Base-by-base conservation (phyloP, 768 basidiomycete genomes). In the Serpula lacrymans region DNA sequence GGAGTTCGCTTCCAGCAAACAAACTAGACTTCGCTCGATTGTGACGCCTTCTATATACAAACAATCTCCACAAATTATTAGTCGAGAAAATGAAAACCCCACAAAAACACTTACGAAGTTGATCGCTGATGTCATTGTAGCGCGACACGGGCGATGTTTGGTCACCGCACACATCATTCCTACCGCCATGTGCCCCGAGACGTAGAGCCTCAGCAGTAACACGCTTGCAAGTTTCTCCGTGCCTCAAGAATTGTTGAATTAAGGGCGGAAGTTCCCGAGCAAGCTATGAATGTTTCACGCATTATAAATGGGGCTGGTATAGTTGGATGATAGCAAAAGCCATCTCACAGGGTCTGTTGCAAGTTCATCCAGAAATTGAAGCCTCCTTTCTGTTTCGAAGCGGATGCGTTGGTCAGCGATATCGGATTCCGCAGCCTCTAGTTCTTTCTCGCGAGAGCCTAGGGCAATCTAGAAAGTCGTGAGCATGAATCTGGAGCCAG, bases 331-430 rank as follows among this genome's bases (percentile, higher is more conserved):
- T 28, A 17, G 22, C 29, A 37, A 37, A 21, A 26, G 25, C 13
- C 6, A 11, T 36, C 42, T 10, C 27, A 63, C 74, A 55, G 58
- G 64, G 41, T 65, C 55, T 7, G 60, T 54, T 2, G 59, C 50
- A 6, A 75, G 57, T 39, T 72, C 72, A 11, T 78, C 75, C 40
- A 67, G 70, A 40, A 78, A 71, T 16, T 69, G 62, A 10, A 71
- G 53, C 2, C 60, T 44, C 14, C 58, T 59, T 51, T 77, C 72
- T 1, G 73, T 64, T 18, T 74, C 67, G 29, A 69, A 54, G 0
- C 74, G 72, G 5, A 55, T 52, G 8, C 62, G 65, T 34, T 67
- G 60, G 9, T 75, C 74, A 6, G 66, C 50, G 13, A 72, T 50
- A 16, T 65, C 64, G 11, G 66, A 49, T 53, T 78, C 74, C 41